Base-by-base conservation (phyloP, 371 early-diverging fungal species). In the Actinomucor elegans region DNA sequence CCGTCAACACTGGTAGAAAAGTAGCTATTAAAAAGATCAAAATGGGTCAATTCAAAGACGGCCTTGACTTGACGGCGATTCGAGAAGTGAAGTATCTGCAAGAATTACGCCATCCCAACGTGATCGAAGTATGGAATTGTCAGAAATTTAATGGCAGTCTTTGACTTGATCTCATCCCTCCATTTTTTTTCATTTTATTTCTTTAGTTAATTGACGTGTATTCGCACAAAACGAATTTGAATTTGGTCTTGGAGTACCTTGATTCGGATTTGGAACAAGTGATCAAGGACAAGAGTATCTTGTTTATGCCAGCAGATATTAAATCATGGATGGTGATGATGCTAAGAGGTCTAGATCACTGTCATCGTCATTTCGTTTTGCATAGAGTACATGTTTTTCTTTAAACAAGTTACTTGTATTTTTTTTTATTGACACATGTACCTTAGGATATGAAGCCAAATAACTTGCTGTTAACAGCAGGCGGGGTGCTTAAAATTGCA, bases 311-410 rank as follows among this genome's bases (percentile, higher is more conserved):
- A 3, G 93, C 89, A 3, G 99, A 99, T 70, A 94, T 99, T 40
- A 99, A 99, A 69, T 87, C 92, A 48, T 99, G 99, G 99, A 90
- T 99, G 91, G 52, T 94, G 55, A 99, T 99, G 99, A 91, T 94
- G 40, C 66, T 99, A 26, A 85, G 93, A 24, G 99, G 99, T 8
- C 71, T 99, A 36, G 85, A 92, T 54, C 94, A 93, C 57, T 93
- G 93, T 67, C 99, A 99, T 69, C 67, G 85, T 6, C 89, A 87
- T 59, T 97, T 90, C 86, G 84, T 99, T 33, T 71, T 99, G 24
- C 99, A 99, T 62, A 73, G 99, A 59, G 92, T 91, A 44, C 15
- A 35, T 6, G 23, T 34, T 23, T 24, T 15, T 2, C 10, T 1
- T 40, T 15, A 10, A 23, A 23, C 0, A 0, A n/a, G n/a, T n/a